A percentile compares a stretch with the other conserved stretches of the same genome.
Conservation (phyloP, 768 basidiomycete species). For the Pleurotus giganteus region DNA sequence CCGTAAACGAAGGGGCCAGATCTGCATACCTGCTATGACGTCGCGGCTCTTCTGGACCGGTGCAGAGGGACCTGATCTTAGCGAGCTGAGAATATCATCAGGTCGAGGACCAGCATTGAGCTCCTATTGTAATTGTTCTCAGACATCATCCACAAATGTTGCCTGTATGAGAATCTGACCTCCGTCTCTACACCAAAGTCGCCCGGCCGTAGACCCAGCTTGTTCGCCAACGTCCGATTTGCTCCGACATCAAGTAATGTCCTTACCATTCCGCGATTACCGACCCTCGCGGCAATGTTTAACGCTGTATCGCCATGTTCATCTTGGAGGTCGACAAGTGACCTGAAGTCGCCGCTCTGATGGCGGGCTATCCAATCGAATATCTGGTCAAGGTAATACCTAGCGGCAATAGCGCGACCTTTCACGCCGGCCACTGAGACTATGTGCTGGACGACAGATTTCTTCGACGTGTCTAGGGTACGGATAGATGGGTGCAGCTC, state of each 20-base stretch:
- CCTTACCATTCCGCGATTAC: slow-evolving; percentile 83
- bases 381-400: slow-evolving; percentile 90
- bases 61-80: slow-evolving; percentile 69
- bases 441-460: slow-evolving; percentile 90
- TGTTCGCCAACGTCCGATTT: slow-evolving; percentile 85
- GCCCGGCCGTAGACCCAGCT: slow-evolving; percentile 87
- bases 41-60: slow-evolving; percentile 89
- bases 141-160: neutral
- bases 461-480: slow-evolving; percentile 83
- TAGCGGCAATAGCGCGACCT: slow-evolving; percentile 77
- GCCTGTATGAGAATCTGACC: slow-evolving; percentile 39
- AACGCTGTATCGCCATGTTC: slow-evolving; percentile 94
- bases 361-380: slow-evolving; percentile 82
- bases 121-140: slow-evolving; percentile 41
- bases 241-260: slow-evolving; percentile 91
- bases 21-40: slow-evolving; percentile 65
- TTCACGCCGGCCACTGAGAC: slow-evolving; percentile 89
- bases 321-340: slow-evolving; percentile 88
- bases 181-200: slow-evolving; percentile 96
- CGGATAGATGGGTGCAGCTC: slow-evolving; percentile 73
- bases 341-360: slow-evolving; percentile 73
- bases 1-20: neutral
- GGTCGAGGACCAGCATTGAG: slow-evolving; percentile 65
- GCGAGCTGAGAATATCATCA: slow-evolving; percentile 76
- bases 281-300: slow-evolving; percentile 93